These are phyloP conservation scores for Scheffersomyces cryptocercus DNA, from an alignment of 1,139 yeast genomes.

Conservation along the genomic window DNA sequence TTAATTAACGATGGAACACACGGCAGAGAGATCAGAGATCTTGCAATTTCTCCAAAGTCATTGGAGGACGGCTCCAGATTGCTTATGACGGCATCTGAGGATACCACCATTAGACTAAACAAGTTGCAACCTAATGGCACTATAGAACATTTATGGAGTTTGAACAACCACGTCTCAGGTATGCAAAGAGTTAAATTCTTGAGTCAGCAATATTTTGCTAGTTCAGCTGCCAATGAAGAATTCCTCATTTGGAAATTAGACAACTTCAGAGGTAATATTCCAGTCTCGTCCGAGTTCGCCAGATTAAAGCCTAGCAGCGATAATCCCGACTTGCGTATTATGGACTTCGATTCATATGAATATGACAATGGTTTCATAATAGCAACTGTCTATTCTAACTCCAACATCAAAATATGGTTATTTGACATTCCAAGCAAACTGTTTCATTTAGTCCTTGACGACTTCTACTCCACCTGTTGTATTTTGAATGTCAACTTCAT, in stretches of 20 bases:
- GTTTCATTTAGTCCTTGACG: constrained; percentile 49
- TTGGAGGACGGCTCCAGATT: constrained; percentile 27
- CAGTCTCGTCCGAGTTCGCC: constrained; percentile 47
- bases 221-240: constrained; percentile 92
- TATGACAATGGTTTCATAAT: constrained; percentile 49
- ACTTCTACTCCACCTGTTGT: constrained; percentile 73
- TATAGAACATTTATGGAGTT: constrained; percentile 54
- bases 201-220: constrained; percentile 41
- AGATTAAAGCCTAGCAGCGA: constrained; percentile 50
- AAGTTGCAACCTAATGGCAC: constrained; percentile 43
- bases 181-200: constrained; percentile 74
- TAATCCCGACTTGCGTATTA: constrained; percentile 81
- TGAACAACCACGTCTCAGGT: constrained; percentile 86
- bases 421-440: constrained; percentile 35
- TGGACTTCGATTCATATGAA: constrained; percentile 68
- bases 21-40: constrained; percentile 82
- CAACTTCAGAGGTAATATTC: constrained; percentile 27
- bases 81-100: constrained; percentile 84
- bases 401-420: constrained; percentile 67
- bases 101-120: constrained; percentile 70
- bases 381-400: constrained; percentile 81
- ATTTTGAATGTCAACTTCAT: constrained; percentile 61
- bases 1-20: constrained; percentile 64
- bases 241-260: constrained; percentile 72
- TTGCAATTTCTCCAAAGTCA: constrained; percentile 44